Evolutionary conservation across 2,329 filamentous ascomycete genomes (phyloP).

Genomic region (Clarireedia sp.): DNA sequence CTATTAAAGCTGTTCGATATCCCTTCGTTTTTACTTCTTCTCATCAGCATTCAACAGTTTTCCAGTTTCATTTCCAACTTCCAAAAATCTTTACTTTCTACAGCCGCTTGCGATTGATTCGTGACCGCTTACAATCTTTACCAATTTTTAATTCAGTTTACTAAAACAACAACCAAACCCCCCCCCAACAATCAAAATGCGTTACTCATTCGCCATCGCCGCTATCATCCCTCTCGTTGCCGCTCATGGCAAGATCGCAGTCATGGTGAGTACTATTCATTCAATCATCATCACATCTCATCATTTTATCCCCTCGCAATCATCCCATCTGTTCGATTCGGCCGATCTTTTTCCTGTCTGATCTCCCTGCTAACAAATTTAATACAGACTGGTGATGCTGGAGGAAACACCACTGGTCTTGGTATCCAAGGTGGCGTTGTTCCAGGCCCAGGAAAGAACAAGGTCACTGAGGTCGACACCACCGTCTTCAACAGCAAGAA

Average conservation of each 20-base stretch:
- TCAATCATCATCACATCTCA: not conserved
- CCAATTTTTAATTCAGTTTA: constrained; percentile 9
- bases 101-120: constrained; percentile 26
- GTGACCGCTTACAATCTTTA: constrained; percentile 24
- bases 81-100: constrained; percentile 14
- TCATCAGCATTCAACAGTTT: constrained; percentile 26
- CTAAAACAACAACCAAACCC: not conserved
- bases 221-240: constrained; percentile 47
- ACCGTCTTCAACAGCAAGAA: constrained; percentile 46
- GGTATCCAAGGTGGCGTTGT: constrained; percentile 36
- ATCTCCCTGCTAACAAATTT: constrained; percentile 2
- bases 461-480: constrained; percentile 38
- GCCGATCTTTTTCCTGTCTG: not conserved
- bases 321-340: not conserved
- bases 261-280: constrained; percentile 17
- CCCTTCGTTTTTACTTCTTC: constrained; percentile 15
- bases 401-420: constrained; percentile 37
- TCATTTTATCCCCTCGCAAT: not conserved
- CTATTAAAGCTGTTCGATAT: constrained; percentile 23
- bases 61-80: constrained; percentile 12
- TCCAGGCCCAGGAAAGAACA: constrained; percentile 35
- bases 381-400: constrained; percentile 30
- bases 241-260: constrained; percentile 51
- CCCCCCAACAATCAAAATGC: constrained; percentile 16
- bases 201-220: constrained; percentile 31